Base-by-base conservation (phyloP, 1,139 yeast genomes). In the Geotrichum reessii region DNA sequence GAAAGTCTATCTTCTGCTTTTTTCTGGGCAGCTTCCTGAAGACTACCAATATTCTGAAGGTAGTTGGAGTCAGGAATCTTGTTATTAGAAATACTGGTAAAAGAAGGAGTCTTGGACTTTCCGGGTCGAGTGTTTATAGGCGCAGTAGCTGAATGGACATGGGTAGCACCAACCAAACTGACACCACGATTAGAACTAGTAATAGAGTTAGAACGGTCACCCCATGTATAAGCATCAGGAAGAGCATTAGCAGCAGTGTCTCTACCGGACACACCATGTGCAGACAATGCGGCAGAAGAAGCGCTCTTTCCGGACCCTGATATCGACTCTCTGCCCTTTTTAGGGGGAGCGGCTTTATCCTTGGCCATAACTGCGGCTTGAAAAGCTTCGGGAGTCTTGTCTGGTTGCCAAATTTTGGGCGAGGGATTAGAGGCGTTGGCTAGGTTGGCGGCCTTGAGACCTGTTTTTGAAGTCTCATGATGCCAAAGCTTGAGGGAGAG, bases 311-410 rank as follows among this genome's bases (percentile, higher is more conserved):
- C 61, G 8, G 51, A 28, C 17, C 60, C 60, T 2, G 61, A 27
- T 24, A 61, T 61, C 21, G 61, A 56, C 14, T 58, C 55, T 19
- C 63, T 48, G 19, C 59, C 61, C 28, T 61, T 53, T 37, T 49
- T 19, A 9, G 63, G 60, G 27, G 53, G 33, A 5, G 47, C 53
- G 8, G 55, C 50, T 52, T 64, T 64, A 61, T 71, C 74, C 61
- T 69, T 71, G 37, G 83, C 84, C 50, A 79, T 79, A 56, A 76
- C 71, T 56, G 80, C 84, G 12, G 85, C 86, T 37, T 74, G 69
- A 12, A 76, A 74, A 27, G 81, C 84, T 44, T 66, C 67, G 19
- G 70, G 64, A 14, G 67, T 56, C 31, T 63, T 62, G 53, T 67
- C 67, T 2, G 74, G 74, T 49, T 62, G 63, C 74, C 75, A 70